Conservation (phyloP, 2,329 filamentous ascomycete genomes). For the Fusarium sp. region DNA sequence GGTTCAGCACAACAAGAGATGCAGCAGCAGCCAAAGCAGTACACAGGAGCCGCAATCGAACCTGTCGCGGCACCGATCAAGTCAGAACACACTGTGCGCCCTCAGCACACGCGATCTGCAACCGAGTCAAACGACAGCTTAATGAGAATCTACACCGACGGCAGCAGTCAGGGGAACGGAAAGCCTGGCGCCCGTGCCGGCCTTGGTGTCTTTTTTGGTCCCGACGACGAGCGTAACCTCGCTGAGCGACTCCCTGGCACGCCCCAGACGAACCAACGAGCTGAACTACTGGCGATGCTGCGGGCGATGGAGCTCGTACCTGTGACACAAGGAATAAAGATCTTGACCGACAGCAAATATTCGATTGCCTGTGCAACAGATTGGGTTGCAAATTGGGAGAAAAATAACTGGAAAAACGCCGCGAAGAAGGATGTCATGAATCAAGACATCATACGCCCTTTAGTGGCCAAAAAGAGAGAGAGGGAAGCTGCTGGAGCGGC, state of each 20-base stretch:
- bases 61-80: conserved; percentile 37
- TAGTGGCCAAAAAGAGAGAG: conserved; percentile 77
- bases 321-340: conserved; percentile 73
- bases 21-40: conserved; percentile 27
- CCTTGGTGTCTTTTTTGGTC: conserved; percentile 72
- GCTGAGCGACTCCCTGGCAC: conserved; percentile 80
- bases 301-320: conserved; percentile 83
- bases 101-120: neutral
- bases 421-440: conserved; percentile 82
- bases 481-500: conserved; percentile 67
- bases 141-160: conserved; percentile 68
- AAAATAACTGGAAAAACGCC: conserved; percentile 80
- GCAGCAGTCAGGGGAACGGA: conserved; percentile 70
- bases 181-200: conserved; percentile 65
- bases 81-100: conserved; percentile 42
- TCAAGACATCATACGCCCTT: conserved; percentile 80
- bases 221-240: conserved; percentile 68
- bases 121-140: neutral
- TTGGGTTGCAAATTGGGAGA: conserved; percentile 84
- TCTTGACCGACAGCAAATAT: conserved; percentile 91
- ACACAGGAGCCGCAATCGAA: conserved; percentile 20
- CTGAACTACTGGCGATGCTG: conserved; percentile 90
- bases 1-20: neutral
- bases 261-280: conserved; percentile 92
- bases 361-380: conserved; percentile 87